Evolutionary conservation across 441 rosid genomes (phyloP).

Genomic region (Flueggea neowawraea): DNA sequence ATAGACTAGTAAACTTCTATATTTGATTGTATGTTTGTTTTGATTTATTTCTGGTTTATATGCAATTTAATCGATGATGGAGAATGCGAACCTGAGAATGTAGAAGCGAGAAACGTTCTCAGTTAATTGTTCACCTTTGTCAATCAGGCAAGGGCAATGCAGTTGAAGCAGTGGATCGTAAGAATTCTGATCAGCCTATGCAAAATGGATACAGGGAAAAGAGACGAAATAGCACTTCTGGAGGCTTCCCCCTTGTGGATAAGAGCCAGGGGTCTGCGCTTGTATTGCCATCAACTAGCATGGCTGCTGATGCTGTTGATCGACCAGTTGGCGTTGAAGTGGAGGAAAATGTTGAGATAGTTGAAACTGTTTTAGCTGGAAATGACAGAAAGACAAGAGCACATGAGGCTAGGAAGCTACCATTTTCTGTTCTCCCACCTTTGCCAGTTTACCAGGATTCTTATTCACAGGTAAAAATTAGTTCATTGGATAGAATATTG

Average conservation of each 20-base stretch:
- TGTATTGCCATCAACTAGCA: slow-evolving; percentile 54
- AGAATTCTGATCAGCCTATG: slow-evolving; percentile 24
- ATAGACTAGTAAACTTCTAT: neutral
- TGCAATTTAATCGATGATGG: slow-evolving; percentile 25
- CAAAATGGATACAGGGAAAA: slow-evolving; percentile 44
- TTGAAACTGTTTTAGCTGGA: slow-evolving; percentile 22
- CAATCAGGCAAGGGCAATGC: slow-evolving; percentile 41
- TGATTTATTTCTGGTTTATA: slow-evolving; percentile 17
- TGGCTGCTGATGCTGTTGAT: slow-evolving; percentile 64
- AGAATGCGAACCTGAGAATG: slow-evolving; percentile 25
- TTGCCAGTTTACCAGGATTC: slow-evolving; percentile 37
- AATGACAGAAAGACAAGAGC: slow-evolving; percentile 15
- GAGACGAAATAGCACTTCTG: slow-evolving; percentile 41
- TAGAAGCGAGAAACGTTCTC: slow-evolving; percentile 29
- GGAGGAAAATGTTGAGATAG: slow-evolving; percentile 40
- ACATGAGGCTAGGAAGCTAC: slow-evolving; percentile 20
- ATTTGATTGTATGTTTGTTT: slow-evolving; percentile 6
- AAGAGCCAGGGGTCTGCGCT: slow-evolving; percentile 29
- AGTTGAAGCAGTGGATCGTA: slow-evolving; percentile 28
- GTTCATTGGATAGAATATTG: too few species aligned
- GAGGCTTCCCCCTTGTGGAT: slow-evolving; percentile 31
- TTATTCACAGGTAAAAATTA: slow-evolving; percentile 41
- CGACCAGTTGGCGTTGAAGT: slow-evolving; percentile 45
- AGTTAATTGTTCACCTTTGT: slow-evolving; percentile 32
- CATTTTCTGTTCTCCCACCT: slow-evolving; percentile 39